Base-by-base conservation (phyloP, 805 yeast species). In the Yamadazyma tumulicola region DNA sequence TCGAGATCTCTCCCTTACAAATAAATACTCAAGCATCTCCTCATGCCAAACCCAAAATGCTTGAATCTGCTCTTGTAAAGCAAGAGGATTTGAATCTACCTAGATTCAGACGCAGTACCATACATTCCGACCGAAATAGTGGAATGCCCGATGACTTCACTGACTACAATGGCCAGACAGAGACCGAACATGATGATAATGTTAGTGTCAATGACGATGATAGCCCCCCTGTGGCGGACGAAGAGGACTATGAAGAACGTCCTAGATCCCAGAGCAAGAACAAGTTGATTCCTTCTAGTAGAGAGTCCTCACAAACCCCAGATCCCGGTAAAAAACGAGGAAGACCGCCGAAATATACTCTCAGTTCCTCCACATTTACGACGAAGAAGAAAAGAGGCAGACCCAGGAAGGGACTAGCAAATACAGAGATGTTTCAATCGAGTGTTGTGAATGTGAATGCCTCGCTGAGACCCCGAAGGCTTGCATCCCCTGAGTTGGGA, bases 11-110 rank as follows among this genome's bases (percentile, higher is more conserved):
- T n/a, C 38, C 37, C 3, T 34, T 43, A 13, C 27, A 24, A 14
- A 43, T 43, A 9, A 26, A 30, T 3, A 19, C 12, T 19, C 11
- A 29, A 6, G 28, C 23, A 12, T 4, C 26, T 6, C 39, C 41
- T 16, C n/a, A n/a, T n/a, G n/a, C n/a, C n/a, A 43, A 38, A 20
- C 40, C 39, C 7, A 42, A 38, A 22, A 49, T 37, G 29, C 38
- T 58, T 7, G 47, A 51, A n/a, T 57, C 62, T 1, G 61, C 52
- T 1, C 38, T 59, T 16, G 37, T 50, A 10, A 47, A 53, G 17
- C 35, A 45, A 4, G 52, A 49, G 13, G 55, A 52, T 26, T 29
- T 35, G 26, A 35, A 35, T 29, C 23, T 39, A 16, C 46, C 46
- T 6, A 29, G 29, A 17, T 33, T 41, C 6, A 33, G 45, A 29